Evolutionary conservation across 73 alveolate species (phyloP).

Genomic region (Tetrahymena borealis): DNA sequence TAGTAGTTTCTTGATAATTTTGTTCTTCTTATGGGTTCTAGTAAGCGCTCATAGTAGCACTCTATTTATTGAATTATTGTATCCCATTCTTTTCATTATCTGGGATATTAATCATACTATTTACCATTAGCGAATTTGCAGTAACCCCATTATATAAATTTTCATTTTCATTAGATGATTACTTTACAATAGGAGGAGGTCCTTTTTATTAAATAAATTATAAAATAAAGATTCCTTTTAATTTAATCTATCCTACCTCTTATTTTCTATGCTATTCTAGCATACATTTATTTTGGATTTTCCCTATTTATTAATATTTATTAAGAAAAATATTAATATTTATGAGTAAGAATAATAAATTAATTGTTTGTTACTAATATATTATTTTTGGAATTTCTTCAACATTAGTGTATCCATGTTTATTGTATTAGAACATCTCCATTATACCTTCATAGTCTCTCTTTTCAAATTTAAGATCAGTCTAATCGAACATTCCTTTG

Average conservation of each 20-base stretch:
- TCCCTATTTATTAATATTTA: background rate
- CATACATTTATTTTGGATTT: background rate
- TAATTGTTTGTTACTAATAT: background rate
- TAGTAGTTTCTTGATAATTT: background rate
- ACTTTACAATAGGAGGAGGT: background rate
- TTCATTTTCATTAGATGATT: background rate
- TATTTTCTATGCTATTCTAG: background rate
- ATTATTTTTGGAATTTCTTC: background rate
- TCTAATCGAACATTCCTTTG: background rate
- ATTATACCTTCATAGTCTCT: background rate
- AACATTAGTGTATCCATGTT: background rate
- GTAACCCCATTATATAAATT: background rate
- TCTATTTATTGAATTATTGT: background rate
- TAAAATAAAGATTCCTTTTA: background rate
- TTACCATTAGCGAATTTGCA: background rate
- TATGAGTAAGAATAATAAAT: background rate
- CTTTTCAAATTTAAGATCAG: background rate
- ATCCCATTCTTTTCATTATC: background rate
- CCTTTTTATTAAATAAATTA: background rate
- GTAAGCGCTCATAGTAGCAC: background rate
- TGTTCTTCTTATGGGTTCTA: background rate
- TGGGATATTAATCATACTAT: background rate
- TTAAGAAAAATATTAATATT: background rate
- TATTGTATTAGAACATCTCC: background rate
- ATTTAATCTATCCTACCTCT: background rate